A percentile compares a stretch with the other conserved stretches of the same genome.
phyloP scores from a whole-genome alignment of 225 moss, liverwort and hornwort species.

The Marchantia paleacea region DNA sequence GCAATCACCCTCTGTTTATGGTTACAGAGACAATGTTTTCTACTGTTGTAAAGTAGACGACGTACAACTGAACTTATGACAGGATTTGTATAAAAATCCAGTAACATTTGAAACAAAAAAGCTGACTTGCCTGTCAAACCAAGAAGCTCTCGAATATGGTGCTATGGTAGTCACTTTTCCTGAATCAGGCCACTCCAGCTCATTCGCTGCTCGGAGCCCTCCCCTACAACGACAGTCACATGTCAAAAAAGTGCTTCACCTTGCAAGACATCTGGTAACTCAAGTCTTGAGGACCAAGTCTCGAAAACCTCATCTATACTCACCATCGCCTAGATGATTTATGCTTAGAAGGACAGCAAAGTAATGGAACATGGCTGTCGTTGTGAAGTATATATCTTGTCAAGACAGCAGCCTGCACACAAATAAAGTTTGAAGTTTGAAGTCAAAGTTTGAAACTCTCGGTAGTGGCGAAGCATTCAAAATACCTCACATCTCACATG shows the following conservation, averaged over 20 bases:
- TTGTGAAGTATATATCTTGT: conserved; percentile 83
- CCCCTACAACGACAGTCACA: conserved; percentile 44
- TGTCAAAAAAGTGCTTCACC: not conserved
- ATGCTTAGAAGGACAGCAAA: conserved; percentile 70
- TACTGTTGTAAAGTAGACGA: not conserved
- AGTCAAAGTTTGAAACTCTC: not conserved
- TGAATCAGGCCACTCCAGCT: conserved; percentile 73
- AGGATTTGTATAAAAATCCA: not conserved
- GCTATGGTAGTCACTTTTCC: conserved; percentile 63
- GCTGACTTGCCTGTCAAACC: conserved; percentile 71
- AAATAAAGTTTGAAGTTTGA: not conserved
- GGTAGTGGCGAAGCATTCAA: not conserved
- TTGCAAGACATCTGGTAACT: not conserved
- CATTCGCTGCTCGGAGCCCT: conserved; percentile 59
- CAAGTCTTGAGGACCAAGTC: not conserved
- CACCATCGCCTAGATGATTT: conserved; percentile 30
- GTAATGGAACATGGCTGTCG: conserved; percentile 74
- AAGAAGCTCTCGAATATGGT: conserved; percentile 68
- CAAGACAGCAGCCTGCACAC: conserved; percentile 58
- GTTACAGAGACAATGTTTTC: not conserved
- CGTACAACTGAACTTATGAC: not conserved
- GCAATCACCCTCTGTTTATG: no score
- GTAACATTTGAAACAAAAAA: no score
- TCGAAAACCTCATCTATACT: not conserved
- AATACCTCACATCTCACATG: not conserved